These are phyloP conservation scores for Diacronema lutheri DNA, from an alignment of 78 protist genomes.

Conservation along the genomic window DNA sequence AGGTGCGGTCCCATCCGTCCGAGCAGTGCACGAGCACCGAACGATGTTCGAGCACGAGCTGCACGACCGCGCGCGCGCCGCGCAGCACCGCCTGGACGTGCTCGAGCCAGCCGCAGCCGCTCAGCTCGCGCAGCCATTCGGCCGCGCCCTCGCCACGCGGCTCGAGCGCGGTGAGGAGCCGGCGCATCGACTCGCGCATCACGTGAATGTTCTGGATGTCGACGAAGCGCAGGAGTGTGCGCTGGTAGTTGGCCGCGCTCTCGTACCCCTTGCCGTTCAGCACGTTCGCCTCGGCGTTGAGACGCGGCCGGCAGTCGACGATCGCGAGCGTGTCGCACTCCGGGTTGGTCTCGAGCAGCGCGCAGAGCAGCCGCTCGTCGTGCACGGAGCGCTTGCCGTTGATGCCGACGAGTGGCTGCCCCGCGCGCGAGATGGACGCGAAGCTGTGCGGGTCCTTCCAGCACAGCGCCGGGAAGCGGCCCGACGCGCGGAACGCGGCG, in stretches of 20 bases:
- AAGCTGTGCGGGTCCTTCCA: constrained; percentile 57
- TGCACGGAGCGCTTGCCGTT: constrained; percentile 26
- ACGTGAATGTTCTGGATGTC: constrained; percentile 85
- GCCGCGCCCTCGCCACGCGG: background rate
- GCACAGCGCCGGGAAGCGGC: constrained; percentile 66
- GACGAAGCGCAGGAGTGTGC: constrained; percentile 49
- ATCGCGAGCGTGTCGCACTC: constrained; percentile 34
- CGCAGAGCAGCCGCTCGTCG: constrained; percentile 38
- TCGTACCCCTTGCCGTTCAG: constrained; percentile 77
- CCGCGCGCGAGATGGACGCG: constrained; percentile 35
- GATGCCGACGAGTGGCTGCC: constrained; percentile 75
- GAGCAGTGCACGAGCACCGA: constrained; percentile 85
- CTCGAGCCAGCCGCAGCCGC: constrained; percentile 20
- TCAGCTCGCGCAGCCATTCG: background rate
- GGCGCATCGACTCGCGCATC: constrained; percentile 53
- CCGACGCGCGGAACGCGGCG: constrained; percentile 63
- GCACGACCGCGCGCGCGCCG: background rate
- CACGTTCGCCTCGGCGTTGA: constrained; percentile 78
- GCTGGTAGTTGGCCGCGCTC: constrained; percentile 44
- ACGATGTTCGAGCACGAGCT: background rate
- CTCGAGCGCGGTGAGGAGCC: background rate
- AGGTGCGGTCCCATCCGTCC: constrained; percentile 96
- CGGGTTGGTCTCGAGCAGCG: constrained; percentile 21
- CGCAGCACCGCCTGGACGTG: constrained; percentile 7
- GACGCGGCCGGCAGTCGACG: constrained; percentile 75